phyloP scores from a whole-genome alignment of 1,139 yeast species.

The Suhomyces choctaworum region DNA sequence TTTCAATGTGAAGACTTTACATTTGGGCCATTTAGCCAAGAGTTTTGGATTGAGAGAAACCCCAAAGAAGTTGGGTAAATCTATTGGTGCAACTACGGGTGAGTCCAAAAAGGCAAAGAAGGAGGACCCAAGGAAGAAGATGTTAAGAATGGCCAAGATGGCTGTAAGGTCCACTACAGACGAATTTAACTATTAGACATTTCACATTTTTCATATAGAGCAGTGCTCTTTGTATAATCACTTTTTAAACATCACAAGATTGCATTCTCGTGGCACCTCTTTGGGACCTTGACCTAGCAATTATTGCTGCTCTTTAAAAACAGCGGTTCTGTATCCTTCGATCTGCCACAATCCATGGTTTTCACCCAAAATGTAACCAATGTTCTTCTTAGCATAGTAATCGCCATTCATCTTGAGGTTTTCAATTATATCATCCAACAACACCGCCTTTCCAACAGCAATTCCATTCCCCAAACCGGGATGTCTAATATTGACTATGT shows the following conservation, averaged over 20 bases:
- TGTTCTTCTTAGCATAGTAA: conserved; percentile 39
- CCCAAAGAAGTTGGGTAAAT: conserved; percentile 71
- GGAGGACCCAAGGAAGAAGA: conserved; percentile 65
- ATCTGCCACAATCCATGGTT: conserved; percentile 72
- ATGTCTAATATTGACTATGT: conserved; percentile 75
- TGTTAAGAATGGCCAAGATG: conserved; percentile 76
- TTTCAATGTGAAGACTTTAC: conserved; percentile 79
- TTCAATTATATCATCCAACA: conserved; percentile 81
- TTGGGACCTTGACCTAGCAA: too few species aligned
- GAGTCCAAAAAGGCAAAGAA: conserved; percentile 38
- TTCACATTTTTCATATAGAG: not conserved
- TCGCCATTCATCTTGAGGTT: conserved; percentile 55
- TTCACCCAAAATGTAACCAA: conserved; percentile 68
- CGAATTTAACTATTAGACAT: conserved; percentile 70
- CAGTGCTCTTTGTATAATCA: conserved; percentile 4
- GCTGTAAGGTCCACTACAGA: conserved; percentile 62
- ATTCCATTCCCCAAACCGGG: conserved; percentile 74
- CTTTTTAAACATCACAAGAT: too few species aligned
- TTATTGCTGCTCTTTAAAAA: not conserved
- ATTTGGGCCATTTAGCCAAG: conserved; percentile 94
- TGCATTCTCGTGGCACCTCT: too few species aligned
- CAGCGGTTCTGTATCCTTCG: conserved; percentile 16
- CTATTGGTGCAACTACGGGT: conserved; percentile 27
- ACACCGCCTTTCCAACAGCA: conserved; percentile 75
- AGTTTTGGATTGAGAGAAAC: conserved; percentile 93